Percentiles rank a stretch among this genome's conserved stretches.
Conservation (phyloP, 164 flowering plant species). For the Vitis vinifera region DNA sequence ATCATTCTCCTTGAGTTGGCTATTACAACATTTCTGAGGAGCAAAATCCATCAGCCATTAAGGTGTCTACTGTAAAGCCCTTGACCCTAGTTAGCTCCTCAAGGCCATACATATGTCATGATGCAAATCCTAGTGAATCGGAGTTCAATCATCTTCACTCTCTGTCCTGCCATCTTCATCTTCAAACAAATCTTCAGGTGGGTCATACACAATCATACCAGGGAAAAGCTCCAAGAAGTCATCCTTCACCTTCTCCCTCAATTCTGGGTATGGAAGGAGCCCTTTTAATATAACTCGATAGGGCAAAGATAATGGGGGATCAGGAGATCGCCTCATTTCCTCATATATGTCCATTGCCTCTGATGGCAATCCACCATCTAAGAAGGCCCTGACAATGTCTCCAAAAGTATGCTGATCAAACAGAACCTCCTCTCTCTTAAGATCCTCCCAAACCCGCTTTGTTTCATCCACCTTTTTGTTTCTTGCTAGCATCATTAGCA, state of each 20-base stretch:
- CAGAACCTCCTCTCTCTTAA: constrained; percentile 71
- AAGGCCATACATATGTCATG: too few species aligned
- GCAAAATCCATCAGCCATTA: too few species aligned
- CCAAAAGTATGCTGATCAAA: constrained; percentile 96
- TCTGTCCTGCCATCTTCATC: constrained; percentile 32
- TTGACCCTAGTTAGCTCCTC: too few species aligned
- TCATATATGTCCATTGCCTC: constrained; percentile 84
- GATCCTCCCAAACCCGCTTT: constrained; percentile 70
- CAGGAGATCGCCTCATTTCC: constrained; percentile 88
- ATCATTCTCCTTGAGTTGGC: too few species aligned
- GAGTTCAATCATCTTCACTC: constrained; percentile 38
- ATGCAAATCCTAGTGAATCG: too few species aligned
- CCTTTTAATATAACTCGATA: constrained; percentile 93
- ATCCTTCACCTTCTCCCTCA: constrained; percentile 89
- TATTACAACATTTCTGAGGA: too few species aligned
- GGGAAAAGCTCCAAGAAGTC: constrained; percentile 93
- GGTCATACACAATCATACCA: constrained; percentile 73
- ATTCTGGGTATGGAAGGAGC: constrained; percentile 79
- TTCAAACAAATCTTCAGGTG: constrained; percentile 81
- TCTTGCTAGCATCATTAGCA: constrained; percentile 94
- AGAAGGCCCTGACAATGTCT: constrained; percentile 73
- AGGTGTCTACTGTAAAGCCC: too few species aligned
- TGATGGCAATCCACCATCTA: constrained; percentile 64
- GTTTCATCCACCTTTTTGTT: constrained; percentile 69
- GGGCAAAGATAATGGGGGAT: constrained; percentile 74